Evolutionary conservation across 768 basidiomycete genomes (phyloP).

Genomic region (Boletus insuetus): DNA sequence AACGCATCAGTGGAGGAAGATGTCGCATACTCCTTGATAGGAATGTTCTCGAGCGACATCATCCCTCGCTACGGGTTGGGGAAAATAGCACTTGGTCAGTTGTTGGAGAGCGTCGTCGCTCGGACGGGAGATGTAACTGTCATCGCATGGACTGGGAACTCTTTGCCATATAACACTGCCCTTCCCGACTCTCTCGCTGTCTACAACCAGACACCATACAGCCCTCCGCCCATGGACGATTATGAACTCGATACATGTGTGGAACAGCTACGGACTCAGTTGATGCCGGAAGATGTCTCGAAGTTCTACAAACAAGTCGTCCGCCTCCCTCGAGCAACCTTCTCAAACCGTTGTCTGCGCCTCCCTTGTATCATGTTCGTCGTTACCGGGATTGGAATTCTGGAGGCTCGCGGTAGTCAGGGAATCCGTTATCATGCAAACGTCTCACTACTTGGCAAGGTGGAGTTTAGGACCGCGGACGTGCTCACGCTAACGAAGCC

Average conservation of each 20-base stretch:
- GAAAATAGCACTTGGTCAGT: not conserved
- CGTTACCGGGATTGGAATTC: not conserved
- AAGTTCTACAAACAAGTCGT: not conserved
- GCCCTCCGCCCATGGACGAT: not conserved
- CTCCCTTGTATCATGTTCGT: not conserved
- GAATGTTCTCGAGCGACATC: constrained; percentile 11
- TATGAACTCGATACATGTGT: not conserved
- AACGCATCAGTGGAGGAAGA: constrained; percentile 6
- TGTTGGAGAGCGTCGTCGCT: constrained; percentile 3
- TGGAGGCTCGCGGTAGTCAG: not conserved
- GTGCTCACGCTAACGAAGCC: not conserved
- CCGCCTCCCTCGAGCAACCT: not conserved
- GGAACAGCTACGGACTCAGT: not conserved
- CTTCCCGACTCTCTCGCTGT: constrained; percentile 4
- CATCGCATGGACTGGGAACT: constrained; percentile 6
- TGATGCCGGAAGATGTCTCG: not conserved
- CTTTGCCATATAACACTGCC: constrained; percentile 7
- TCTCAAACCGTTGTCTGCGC: not conserved
- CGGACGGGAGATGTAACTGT: constrained; percentile 5
- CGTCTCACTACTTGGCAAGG: not conserved
- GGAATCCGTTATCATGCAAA: not conserved
- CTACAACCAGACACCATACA: not conserved
- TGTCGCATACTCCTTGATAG: constrained; percentile 9
- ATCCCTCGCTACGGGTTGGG: constrained; percentile 1
- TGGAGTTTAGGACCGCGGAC: not conserved